Base-by-base conservation (phyloP, 768 basidiomycete species). In the Russula compacta region DNA sequence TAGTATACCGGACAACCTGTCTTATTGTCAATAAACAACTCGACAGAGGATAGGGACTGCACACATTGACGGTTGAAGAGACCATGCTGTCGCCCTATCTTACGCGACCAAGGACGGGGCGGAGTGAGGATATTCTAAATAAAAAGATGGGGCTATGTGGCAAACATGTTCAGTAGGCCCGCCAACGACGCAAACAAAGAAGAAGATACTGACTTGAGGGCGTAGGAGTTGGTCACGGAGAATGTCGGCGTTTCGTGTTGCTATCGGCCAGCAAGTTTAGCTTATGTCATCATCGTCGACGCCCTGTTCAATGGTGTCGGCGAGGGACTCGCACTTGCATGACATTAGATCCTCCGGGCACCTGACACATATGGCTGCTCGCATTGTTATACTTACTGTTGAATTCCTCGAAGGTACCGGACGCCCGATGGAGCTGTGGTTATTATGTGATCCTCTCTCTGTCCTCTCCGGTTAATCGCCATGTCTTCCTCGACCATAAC, bases 1-100 rank as follows among this genome's bases (percentile, higher is more conserved):
- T 93, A 19, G 92, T 86, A 75, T 95, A 98, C 70, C 95, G 90
- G 69, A 88, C 87, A 73, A 95, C 95, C 95, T 69, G 33, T 39
- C 54, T 11, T 44, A 33, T 33, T 17, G n/a, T 48, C 7, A n/a
- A 24, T 42, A 42, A 42, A 38, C 39, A n/a, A 24, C 19, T 14
- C 11, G 33, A 17, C 33, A 8, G 24, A 11, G 6, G 51, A 36
- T 44, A 55, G 29, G 46, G 4, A 7, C 32, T 33, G 39, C 29
- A 29, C 66, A 66, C 66, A 29, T 66, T 66, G 43, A 66, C 51
- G 33, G 66, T 65, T 32, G 66, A 53, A 48, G 66, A 65, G 49
- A 46, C 60, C 49, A 64, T 29, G 35, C 49, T 65, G 56, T 49
- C 33, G 64, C 53, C 54, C 58, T 47, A 56, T 59, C 53, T 53